Evolutionary conservation across 1,284 basidiomycete species (phyloP), one percentile per base, ranked within the genome.

Genomic region (Ceratobasidium sp.): DNA sequence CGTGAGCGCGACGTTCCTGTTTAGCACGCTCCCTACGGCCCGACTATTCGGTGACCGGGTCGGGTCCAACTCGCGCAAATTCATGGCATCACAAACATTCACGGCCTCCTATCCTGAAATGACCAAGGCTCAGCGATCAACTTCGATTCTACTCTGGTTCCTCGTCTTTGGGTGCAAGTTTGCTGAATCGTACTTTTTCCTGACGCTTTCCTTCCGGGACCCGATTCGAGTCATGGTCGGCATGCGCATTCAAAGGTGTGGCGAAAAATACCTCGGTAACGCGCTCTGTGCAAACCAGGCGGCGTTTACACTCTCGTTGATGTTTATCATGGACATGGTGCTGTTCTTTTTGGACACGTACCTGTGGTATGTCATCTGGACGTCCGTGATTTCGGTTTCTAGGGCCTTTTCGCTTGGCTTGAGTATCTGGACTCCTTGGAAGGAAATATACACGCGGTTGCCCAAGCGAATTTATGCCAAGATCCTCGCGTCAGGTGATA

Each of bases 361-460:
- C 89, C 83, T 98, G 48, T 98, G 96, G 96, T 97, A 92, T 80
- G 92, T 93, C 80, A 97, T 98, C 78, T 98, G 96, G 96, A 96
- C 96, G 81, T 96, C 94, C 9, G 92, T 97, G 72, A 93, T 94
- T 84, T 92, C 90, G 78, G 94, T 98, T 77, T 92, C 86, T 10
- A 87, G 96, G 59, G 92, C 91, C n/a, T 98, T 98, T 82, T 84
- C 87, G 36, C 86, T 98, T 71, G 96, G 96, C 34, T 85, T 98
- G 76, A 94, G 92, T 52, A 97, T 98, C 76, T 98, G 96, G 96
- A 98, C 96, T 1, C 96, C 96, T 4, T 98, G 96, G 96, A 91
- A 90, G 81, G 96, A 97, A 78, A 96, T 98, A 79, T 98, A 91
- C 82, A 92, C 92, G 16, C 86, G 96, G 59, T 82, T 98, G 73